Base-by-base conservation (phyloP, 768 basidiomycete genomes). In the Lactifluus rugatus region DNA sequence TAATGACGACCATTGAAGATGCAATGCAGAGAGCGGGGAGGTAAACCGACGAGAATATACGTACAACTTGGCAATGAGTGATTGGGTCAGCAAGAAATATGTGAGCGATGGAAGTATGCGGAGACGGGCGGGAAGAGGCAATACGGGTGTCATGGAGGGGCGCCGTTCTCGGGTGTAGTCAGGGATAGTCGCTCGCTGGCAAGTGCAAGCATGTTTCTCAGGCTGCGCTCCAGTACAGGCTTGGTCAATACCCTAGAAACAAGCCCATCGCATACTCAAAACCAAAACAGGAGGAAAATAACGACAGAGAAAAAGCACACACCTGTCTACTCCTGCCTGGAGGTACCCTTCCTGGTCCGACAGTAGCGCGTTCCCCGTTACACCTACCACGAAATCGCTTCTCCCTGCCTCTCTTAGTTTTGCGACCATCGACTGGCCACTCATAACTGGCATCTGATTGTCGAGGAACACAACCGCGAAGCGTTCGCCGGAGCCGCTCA, bases 381-480 rank as follows among this genome's bases (percentile, higher is more conserved):
- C 84, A 34, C 87, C 87, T 17, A 91, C 85, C n/a, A 93, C 81
- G 66, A 92, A 87, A 65, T 92, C 89, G 19, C 68, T 72, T 60
- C 89, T 75, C 8, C 83, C 84, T 67, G 83, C 68, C 57, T 78
- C 75, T 58, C 90, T 74, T 39, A 93, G 72, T 67, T 79, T 83
- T 54, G 76, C 68, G 11, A 90, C 81, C 19, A 80, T 78, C 57
- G 83, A 80, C 46, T 89, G 67, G 16, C 92, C 92, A 60, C 84
- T 84, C 75, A 89, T 76, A 19, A 89, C 73, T 9, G 85, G 86
- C 87, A 92, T 92, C 70, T 91, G 89, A 68, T 93, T 93, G 61
- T 81, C 76, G 63, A 84, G 67, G 68, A 82, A 82, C 23, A 79
- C 71, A 10, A 78, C 70, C 52, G 79, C 79, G 53, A 71, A 78